phyloP scores from a whole-genome alignment of 2,329 filamentous ascomycete species.

The Pseudopithomyces maydicus region DNA sequence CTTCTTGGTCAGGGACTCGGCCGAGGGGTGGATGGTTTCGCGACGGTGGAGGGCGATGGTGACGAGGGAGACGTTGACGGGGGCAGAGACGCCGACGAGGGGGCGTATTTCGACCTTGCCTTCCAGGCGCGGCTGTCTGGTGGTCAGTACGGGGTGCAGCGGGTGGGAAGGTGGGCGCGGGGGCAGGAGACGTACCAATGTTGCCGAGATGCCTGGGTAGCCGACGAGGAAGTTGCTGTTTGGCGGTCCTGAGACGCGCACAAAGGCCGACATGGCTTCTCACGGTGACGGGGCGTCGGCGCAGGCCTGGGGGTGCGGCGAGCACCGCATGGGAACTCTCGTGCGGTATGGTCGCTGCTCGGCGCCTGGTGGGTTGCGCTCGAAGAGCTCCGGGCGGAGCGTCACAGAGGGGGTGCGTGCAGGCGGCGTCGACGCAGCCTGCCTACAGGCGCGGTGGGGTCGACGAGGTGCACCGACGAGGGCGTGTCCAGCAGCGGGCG shows the following conservation, averaged over 20 bases:
- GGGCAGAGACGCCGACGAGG: slow-evolving; percentile 80
- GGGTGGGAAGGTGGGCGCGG: slow-evolving; percentile 8
- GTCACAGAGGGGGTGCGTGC: slow-evolving; percentile 5
- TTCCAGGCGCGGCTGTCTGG: slow-evolving; percentile 84
- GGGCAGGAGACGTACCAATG: slow-evolving; percentile 71
- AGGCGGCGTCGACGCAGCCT: neutral
- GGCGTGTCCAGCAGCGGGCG: slow-evolving; percentile 2
- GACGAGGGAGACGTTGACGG: slow-evolving; percentile 88
- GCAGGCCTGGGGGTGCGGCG: slow-evolving; percentile 38
- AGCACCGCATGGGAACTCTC: slow-evolving; percentile 42
- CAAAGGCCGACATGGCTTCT: slow-evolving; percentile 68
- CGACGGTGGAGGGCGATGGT: slow-evolving; percentile 91
- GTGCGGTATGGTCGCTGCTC: slow-evolving; percentile 18
- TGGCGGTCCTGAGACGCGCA: slow-evolving; percentile 94
- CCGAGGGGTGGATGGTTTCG: slow-evolving; percentile 95
- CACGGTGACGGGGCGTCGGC: slow-evolving; percentile 34
- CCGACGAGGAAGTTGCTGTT: slow-evolving; percentile 97
- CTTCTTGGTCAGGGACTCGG: slow-evolving; percentile 91
- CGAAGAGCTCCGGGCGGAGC: slow-evolving; percentile 15
- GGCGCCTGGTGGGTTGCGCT: slow-evolving; percentile 13
- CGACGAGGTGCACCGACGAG: neutral
- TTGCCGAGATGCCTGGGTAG: slow-evolving; percentile 97
- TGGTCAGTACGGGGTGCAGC: slow-evolving; percentile 26
- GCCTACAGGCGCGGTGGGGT: slow-evolving; percentile 5
- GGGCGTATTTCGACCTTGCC: slow-evolving; percentile 97